Evolutionary conservation across 1,284 basidiomycete species (phyloP).

Genomic region (Caloboletus firmus): DNA sequence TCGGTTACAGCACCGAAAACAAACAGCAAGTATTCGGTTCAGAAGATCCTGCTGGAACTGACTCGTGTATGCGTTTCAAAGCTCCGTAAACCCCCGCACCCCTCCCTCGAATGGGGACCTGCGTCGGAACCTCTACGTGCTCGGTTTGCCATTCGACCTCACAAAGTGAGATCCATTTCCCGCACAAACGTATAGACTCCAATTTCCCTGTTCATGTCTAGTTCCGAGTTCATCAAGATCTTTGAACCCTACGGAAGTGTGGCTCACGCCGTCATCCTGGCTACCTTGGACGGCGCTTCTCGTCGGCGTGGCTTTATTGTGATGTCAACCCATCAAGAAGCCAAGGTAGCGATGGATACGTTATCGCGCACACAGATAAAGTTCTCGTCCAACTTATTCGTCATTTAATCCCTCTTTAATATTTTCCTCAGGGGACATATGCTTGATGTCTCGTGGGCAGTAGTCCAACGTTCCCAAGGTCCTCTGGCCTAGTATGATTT

Average conservation of each 20-base stretch:
- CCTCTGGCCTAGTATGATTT: not conserved
- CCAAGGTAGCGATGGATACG: constrained; percentile 60
- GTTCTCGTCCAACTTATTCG: constrained; percentile 26
- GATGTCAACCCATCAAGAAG: constrained; percentile 69
- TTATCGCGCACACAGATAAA: constrained; percentile 68
- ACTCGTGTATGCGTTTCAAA: constrained; percentile 33
- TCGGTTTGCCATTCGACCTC: constrained; percentile 74
- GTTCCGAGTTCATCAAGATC: constrained; percentile 58
- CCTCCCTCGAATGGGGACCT: constrained; percentile 43
- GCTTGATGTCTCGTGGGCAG: constrained; percentile 79
- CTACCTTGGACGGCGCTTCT: constrained; percentile 77
- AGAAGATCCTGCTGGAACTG: not conserved
- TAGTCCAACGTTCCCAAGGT: constrained; percentile 80
- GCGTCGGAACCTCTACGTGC: constrained; percentile 76
- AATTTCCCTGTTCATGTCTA: constrained; percentile 25
- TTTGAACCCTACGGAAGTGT: constrained; percentile 67
- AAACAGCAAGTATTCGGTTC: constrained; percentile 10
- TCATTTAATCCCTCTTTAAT: not conserved
- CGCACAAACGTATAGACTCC: not conserved
- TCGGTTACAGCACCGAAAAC: not conserved
- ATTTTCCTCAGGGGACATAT: constrained; percentile 53
- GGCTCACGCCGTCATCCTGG: constrained; percentile 71
- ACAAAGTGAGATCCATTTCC: constrained; percentile 53
- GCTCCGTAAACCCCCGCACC: constrained; percentile 32
- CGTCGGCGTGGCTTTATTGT: constrained; percentile 77